A percentile compares a stretch with the other conserved stretches of the same genome.
phyloP scores from a whole-genome alignment of 768 basidiomycete genomes.

The Gautieria morchelliformis region DNA sequence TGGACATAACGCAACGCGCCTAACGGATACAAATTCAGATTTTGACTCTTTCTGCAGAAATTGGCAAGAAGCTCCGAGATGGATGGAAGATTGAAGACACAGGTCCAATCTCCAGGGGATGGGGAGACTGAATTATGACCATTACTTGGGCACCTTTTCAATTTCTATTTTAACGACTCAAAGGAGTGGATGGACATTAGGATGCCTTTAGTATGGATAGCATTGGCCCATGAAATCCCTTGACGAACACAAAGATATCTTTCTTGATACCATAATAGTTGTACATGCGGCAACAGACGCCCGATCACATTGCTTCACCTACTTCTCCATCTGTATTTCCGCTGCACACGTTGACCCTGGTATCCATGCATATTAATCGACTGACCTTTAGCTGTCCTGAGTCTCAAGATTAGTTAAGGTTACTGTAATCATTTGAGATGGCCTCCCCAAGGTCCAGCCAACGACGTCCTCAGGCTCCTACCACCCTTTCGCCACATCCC shows the following conservation, averaged over 20 bases:
- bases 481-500: slow-evolving; percentile 16
- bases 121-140: slow-evolving; percentile 3
- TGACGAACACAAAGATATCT: not conserved
- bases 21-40: not conserved
- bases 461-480: not conserved
- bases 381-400: too few relatives aligned
- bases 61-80: slow-evolving; percentile 1
- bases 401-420: too few relatives aligned
- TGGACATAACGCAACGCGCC: not conserved
- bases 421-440: not conserved
- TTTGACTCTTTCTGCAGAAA: not conserved
- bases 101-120: slow-evolving; percentile 5
- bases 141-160: not conserved
- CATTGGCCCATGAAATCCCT: too few relatives aligned
- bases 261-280: not conserved
- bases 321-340: too few relatives aligned
- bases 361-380: too few relatives aligned
- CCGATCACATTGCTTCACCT: not conserved
- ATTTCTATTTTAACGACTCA: not conserved
- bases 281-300: not conserved
- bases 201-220: not conserved
- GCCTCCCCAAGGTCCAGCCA: not conserved
- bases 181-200: not conserved
- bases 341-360: too few relatives aligned
- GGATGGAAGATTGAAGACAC: slow-evolving; percentile 9